Base-by-base conservation (phyloP, 768 basidiomycete genomes). In the Panaeolus cyanescens region DNA sequence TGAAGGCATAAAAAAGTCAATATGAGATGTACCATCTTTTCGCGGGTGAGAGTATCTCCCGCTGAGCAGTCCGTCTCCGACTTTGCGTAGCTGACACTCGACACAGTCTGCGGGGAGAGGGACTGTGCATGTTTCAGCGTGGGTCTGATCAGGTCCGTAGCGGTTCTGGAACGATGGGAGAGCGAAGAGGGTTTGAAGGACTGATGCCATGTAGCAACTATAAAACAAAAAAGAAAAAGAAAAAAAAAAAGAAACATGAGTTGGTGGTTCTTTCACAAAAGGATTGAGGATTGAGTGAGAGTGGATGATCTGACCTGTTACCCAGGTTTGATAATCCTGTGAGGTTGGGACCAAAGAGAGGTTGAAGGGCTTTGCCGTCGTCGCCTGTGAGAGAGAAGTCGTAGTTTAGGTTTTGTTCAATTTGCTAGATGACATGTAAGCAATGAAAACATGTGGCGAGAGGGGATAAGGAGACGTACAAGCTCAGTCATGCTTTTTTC, bases 151-250 rank as follows among this genome's bases (percentile, higher is more conserved):
- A 19, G 25, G 22, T 17, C 33, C 33, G 77, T 97, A 99, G 8
- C 92, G 87, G 2, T 78, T 70, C 64, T 87, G 85, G 80, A 97
- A 99, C 0, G 85, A 67, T 0, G 89, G 83, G 2, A 99, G 83
- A 2, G 94, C 80, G 77, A 97, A 96, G 1, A 98, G 65, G 0
- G 87, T 85, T 75, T 99, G 96, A 0, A 99, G 74, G 10, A 94
- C 89, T 0, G 95, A 97, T 1, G 96, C 93, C 89, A 99, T 96
- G 78, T 99, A 99, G 74, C 96, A 99, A 71, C 95, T 95, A 62
- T 17, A 30, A 30, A 22, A 55, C 9, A 15, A n/a, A n/a, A n/a
- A n/a, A n/a, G n/a, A n/a, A n/a, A n/a, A n/a, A n/a, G n/a, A n/a
- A n/a, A n/a, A n/a, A n/a, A n/a, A n/a, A n/a, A n/a, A n/a, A n/a